Evolutionary conservation across 768 basidiomycete species (phyloP), one percentile per base, ranked within the genome.

Genomic region (Mycena filopes): DNA sequence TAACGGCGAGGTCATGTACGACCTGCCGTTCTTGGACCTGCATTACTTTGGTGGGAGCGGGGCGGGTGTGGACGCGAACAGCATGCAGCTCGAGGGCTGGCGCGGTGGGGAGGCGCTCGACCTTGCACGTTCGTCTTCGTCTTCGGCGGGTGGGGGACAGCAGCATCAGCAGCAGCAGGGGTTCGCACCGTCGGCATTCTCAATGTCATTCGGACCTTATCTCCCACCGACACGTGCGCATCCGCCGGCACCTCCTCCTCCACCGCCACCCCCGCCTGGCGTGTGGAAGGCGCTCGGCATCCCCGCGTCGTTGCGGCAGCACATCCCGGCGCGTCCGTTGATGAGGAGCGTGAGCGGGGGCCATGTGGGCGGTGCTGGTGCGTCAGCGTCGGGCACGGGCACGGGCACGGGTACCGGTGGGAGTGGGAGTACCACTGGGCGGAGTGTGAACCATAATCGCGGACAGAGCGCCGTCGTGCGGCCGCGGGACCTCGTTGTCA

Each of bases 21-120:
- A 86, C 64, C 75, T 92, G 2, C 86, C 90, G 3, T 93, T 91
- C 76, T 80, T 93, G 58, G 91, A 93, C 73, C 73, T 93, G 74
- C 91, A 93, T 72, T 91, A 91, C 73, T 89, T 88, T 63, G 80
- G 54, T 33, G 68, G 67, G 45, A 64, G 63, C 42, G 66, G 64
- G 36, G 50, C 46, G 54, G 45, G 45, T 25, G 33, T 55, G 66
- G 59, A 41, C 54, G 46, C 36, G 68, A 29, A 49, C 49, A 43
- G 49, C 61, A 47, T 48, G 64, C 56, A 66, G 51, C 40, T 45
- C 10, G 62, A 55, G 25, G 63, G 57, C 8, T 59, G 60, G 66
- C 51, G 67, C 16, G 62, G 63, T 2, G 76, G 77, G 20, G 79
- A 80, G 65, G 82, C 82, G 40, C 68, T 83, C 60, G 82, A 83